These are phyloP conservation scores for Lipomyces anomalus DNA, from an alignment of 805 yeast genomes.

Conservation along the genomic window DNA sequence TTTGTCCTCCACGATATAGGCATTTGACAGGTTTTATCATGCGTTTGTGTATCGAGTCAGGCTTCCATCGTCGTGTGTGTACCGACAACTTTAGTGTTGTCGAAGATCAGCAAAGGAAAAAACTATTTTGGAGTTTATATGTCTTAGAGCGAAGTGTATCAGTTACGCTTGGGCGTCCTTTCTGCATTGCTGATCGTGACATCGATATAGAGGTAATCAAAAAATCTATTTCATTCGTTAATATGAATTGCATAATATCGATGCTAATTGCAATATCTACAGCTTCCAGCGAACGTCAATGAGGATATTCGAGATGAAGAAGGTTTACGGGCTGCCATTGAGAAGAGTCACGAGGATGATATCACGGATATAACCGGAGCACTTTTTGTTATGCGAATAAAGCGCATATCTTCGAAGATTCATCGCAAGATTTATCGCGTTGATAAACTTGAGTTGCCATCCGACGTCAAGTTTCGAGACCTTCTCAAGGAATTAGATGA, in stretches of 20 bases:
- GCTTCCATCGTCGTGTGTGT: constrained; percentile 16
- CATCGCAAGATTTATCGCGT: constrained; percentile 21
- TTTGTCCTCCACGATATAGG: too few species aligned
- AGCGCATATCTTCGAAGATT: constrained; percentile 15
- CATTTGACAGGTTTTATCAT: constrained; percentile 20
- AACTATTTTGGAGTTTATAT: constrained; percentile 19
- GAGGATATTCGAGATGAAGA: constrained; percentile 16
- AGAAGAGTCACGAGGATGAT: constrained; percentile 1
- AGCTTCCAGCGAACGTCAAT: constrained; percentile 22
- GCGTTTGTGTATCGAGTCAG: constrained; percentile 22
- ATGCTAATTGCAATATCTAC: not conserved
- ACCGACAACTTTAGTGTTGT: constrained; percentile 8
- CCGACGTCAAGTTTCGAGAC: constrained; percentile 11
- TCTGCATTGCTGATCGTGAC: constrained; percentile 22
- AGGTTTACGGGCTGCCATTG: constrained; percentile 15
- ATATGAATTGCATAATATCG: not conserved
- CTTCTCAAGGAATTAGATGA: constrained; percentile 15
- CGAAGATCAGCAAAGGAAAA: constrained; percentile 17
- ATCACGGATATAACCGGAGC: constrained; percentile 17
- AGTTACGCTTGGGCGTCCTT: constrained; percentile 20
- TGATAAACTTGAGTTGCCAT: constrained; percentile 17
- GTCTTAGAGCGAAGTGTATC: constrained; percentile 19
- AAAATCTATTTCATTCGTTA: not conserved
- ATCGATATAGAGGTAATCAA: constrained; percentile 19
- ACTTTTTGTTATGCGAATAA: constrained; percentile 18